Percentiles rank a stretch among this genome's conserved stretches.
Evolutionary conservation across 108 stramenopile species (phyloP).

Genomic region (Discostella pseudostelligera): DNA sequence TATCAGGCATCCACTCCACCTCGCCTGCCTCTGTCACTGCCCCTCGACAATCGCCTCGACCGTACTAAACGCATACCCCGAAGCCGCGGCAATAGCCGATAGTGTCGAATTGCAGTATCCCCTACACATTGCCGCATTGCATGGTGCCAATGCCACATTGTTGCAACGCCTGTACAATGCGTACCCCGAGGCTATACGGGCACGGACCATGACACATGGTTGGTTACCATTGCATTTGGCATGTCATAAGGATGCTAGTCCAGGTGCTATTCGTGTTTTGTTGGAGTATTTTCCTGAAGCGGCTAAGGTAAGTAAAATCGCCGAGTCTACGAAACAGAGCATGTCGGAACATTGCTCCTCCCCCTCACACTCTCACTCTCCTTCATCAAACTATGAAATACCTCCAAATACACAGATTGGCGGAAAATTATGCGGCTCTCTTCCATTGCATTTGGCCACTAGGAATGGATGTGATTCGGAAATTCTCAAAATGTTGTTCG

Average conservation of each 20-base stretch:
- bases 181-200: slow-evolving; percentile 46
- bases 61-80: slow-evolving; percentile 44
- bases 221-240: slow-evolving; percentile 52
- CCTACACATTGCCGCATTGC: slow-evolving; percentile 46
- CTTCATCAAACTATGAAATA: too few species aligned
- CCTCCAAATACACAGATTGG: slow-evolving; percentile 10
- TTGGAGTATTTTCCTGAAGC: slow-evolving; percentile 45
- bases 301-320: slow-evolving; percentile 10
- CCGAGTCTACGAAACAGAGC: too few species aligned
- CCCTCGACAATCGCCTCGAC: slow-evolving; percentile 35
- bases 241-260: slow-evolving; percentile 40
- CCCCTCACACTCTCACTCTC: neutral
- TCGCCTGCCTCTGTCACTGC: slow-evolving; percentile 41
- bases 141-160: slow-evolving; percentile 34
- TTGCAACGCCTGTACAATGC: slow-evolving; percentile 41
- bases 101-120: slow-evolving; percentile 41
- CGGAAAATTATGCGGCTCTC: slow-evolving; percentile 44
- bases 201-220: slow-evolving; percentile 37
- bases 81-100: slow-evolving; percentile 45
- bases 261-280: slow-evolving; percentile 34
- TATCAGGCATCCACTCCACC: slow-evolving; percentile 46
- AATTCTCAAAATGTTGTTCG: slow-evolving; percentile 55
- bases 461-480: slow-evolving; percentile 38
- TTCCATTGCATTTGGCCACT: slow-evolving; percentile 45
- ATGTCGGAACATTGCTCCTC: neutral